Percentiles rank a stretch among this genome's conserved stretches.
Conservation (phyloP, 495 filamentous ascomycete species). For the Penicillium chermesinum region DNA sequence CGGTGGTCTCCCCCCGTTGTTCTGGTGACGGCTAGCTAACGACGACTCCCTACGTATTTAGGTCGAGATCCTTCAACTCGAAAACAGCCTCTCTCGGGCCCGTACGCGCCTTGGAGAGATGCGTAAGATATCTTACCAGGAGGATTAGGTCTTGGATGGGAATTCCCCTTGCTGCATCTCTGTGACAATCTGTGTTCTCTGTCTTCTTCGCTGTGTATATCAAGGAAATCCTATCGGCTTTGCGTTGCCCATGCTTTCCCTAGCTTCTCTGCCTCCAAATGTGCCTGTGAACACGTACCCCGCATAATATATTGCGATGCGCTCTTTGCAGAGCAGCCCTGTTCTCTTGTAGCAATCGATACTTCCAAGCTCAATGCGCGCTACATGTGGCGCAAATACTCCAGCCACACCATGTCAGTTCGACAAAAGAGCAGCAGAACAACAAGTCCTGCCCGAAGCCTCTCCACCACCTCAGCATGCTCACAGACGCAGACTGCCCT, state of each 20-base stretch:
- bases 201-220: constrained; percentile 1
- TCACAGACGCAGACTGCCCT: no score
- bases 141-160: constrained; percentile 48
- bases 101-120: constrained; percentile 88
- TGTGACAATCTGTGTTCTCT: background rate
- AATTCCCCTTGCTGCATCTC: background rate
- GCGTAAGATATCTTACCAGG: constrained; percentile 97
- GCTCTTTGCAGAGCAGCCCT: no score
- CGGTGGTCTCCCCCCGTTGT: background rate
- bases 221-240: background rate
- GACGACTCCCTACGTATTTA: constrained; percentile 38
- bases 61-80: constrained; percentile 96
- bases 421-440: no score
- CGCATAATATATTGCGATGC: no score
- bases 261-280: no score
- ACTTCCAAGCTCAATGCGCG: no score
- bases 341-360: no score
- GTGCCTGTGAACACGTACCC: no score
- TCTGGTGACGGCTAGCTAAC: constrained; percentile 11
- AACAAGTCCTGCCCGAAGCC: no score
- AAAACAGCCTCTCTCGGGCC: constrained; percentile 78
- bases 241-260: background rate
- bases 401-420: no score
- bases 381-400: no score
- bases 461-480: no score